These are phyloP conservation scores for Penicillium tannophilum DNA, from an alignment of 495 filamentous ascomycete genomes.

Conservation along the genomic window DNA sequence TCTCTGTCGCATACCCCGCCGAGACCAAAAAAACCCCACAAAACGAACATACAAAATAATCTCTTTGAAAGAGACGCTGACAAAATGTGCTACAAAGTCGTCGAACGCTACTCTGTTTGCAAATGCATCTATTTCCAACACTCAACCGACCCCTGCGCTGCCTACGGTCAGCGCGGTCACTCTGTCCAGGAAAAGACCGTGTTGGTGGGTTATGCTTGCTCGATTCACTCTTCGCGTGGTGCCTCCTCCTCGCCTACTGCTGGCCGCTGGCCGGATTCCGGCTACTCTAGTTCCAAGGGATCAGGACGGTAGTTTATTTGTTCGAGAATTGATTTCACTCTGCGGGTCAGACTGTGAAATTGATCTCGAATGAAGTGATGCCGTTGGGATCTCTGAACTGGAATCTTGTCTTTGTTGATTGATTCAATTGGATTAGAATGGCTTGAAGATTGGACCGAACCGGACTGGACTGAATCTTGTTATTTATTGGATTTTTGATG, in stretches of 20 bases:
- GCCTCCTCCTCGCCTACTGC: slow-evolving; percentile 21
- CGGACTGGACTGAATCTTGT: not conserved
- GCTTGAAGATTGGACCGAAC: not conserved
- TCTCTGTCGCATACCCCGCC: not conserved
- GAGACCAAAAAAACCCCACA: not conserved
- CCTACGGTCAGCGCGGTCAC: slow-evolving; percentile 73
- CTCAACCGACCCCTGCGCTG: slow-evolving; percentile 71
- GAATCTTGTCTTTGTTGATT: not conserved
- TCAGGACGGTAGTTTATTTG: slow-evolving; percentile 17
- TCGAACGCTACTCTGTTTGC: slow-evolving; percentile 79
- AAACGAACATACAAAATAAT: not conserved
- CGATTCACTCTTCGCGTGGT: slow-evolving; percentile 54
- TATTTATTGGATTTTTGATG: not conserved
- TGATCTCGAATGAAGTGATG: not conserved
- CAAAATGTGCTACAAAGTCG: slow-evolving; percentile 71
- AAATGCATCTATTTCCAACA: slow-evolving; percentile 80
- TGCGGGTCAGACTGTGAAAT: not conserved
- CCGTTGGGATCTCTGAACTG: not conserved
- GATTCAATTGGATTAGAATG: not conserved
- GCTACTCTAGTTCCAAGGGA: slow-evolving; percentile 51
- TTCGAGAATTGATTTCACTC: not conserved
- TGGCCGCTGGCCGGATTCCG: slow-evolving; percentile 51
- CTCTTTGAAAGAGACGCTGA: not conserved
- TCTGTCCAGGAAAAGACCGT: slow-evolving; percentile 70
- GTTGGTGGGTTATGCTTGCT: slow-evolving; percentile 78